Evolutionary conservation across 1,284 basidiomycete genomes (phyloP), one percentile per base, ranked within the genome.

Genomic region (Entoloma clypeatum): DNA sequence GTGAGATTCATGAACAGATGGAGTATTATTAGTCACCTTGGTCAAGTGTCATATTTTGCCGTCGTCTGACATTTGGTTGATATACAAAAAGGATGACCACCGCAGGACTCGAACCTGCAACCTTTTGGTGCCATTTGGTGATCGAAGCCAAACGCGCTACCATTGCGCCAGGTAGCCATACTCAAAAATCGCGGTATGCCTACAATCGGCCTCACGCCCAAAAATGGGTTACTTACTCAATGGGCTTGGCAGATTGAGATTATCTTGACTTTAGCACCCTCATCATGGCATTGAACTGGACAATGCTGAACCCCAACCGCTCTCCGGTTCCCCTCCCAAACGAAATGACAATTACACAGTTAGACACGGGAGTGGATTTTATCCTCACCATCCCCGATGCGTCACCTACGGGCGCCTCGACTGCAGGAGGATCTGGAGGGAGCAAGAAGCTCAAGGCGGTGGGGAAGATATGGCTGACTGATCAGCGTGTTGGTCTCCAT

Each of bases 71-170:
- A n/a, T 23, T 18, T 32, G 31, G 16, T 19, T 43, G 28, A 39
- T 45, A 30, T 48, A 42, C 35, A 34, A 13, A 24, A 27, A 39
- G 38, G 31, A 62, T 79, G 76, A 80, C 79, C 78, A 80, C 79
- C 76, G 81, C 81, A 84, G 80, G 83, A 83, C 81, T 85, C 81
- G 81, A 86, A 86, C 80, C 81, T 84, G 36, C 41, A 44, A 47
- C 81, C 81, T 83, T 81, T 81, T 83, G 81, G 79, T 84, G 55
- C 58, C 67, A 61, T 64, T 56, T 60, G 67, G 78, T 78, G 56
- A 76, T 85, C 82, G 82, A 85, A 86, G 81, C 81, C 82, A 85
- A 82, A 86, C 81, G 81, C 82, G 81, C 82, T 85, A 84, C 83
- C 82, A 81, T 81, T 81, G 78, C 77, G 78, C 79, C 67, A 82